Evolutionary conservation across 305 asterid species (phyloP), one percentile per base, ranked within the genome.

Genomic region (Solanum hybrid): DNA sequence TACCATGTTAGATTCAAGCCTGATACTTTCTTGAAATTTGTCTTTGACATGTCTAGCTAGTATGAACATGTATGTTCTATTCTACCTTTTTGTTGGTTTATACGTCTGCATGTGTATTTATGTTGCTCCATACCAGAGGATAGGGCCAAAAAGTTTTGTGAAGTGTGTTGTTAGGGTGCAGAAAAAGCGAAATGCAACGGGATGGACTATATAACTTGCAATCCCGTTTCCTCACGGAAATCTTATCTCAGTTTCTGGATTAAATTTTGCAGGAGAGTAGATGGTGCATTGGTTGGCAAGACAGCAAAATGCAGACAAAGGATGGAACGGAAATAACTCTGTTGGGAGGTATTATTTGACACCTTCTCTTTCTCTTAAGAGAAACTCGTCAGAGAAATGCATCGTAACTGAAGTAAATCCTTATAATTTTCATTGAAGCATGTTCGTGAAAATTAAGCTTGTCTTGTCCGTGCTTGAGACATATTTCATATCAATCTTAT

Each of bases 201-300:
- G 40, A 33, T 40, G 40, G 87, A 18, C 37, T 31, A 84, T 22
- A 61, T 31, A 84, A 51, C 75, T 84, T 51, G 8, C 88, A 24
- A 74, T 85, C 46, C 74, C 35, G n/a, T 67, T 79, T 82, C 86
- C 40, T 83, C 39, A 5, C 2, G 29, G 90, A 57, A 42, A 24
- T 79, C 64, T 77, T 5, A 24, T 42, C 91, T 89, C 29, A 67
- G 28, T 85, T 37, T 88, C 37, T 9, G 57, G 89, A n/a, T 87
- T 75, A 26, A 77, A 42, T 57, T 36, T 36, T 89, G 89, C 89
- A 92, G 94, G 94, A 94, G 75, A 86, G 87, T 4, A 96, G 94
- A 74, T 96, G 96, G 94, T 97, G 99, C 90, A 92, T 97, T 87
- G 98, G 99, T 89, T 97, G 99, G 99, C 99, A 96, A 92, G 95